Evolutionary conservation across 371 early-diverging fungal genomes (phyloP), one percentile per base, ranked within the genome.

Genomic region (Nematocida sp.): DNA sequence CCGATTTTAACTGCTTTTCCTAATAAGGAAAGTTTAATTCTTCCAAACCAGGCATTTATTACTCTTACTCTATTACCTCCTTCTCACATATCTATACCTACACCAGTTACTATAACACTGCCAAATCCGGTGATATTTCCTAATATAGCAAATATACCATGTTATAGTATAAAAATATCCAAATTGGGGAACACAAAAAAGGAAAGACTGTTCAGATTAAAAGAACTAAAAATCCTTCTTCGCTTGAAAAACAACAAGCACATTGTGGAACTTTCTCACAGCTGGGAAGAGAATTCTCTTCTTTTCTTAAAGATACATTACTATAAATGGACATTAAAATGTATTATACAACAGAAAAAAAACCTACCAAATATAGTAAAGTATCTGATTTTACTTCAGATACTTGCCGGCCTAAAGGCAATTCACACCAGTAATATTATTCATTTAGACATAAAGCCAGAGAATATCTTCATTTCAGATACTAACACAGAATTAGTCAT

Each of bases 241-340:
- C 69, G 61, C 23, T 57, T 82, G 6, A 52, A 58, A 45, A 72
- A 56, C 6, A 20, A 23, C 7, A n/a, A 23, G 5, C 45, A 73
- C 66, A 73, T 73, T 11, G 20, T 58, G 18, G 18, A 42, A 15
- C 52, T 82, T 44, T 6, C 46, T 25, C 7, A 88, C 62, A 93
- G 94, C 0, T 96, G 95, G 95, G 94, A 94, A 80, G 94, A 95
- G 85, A 87, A 88, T 50, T 94, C 94, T 1, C 88, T 89, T 81
- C 88, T 95, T 47, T 93, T 91, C 84, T 87, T 96, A 72, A 92
- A 94, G 84, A 90, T 92, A 84, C 94, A 94, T 83, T 88, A 93
- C 20, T 83, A 81, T 47, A n/a, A 50, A 27, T 73, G 82, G 20
- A 85, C 74, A 3, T 69, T 85, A 13, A 80, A 72, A 47, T 73